Evolutionary conservation across 352 stramenopile genomes (phyloP).

Genomic region (Globisporangium cystogenes): DNA sequence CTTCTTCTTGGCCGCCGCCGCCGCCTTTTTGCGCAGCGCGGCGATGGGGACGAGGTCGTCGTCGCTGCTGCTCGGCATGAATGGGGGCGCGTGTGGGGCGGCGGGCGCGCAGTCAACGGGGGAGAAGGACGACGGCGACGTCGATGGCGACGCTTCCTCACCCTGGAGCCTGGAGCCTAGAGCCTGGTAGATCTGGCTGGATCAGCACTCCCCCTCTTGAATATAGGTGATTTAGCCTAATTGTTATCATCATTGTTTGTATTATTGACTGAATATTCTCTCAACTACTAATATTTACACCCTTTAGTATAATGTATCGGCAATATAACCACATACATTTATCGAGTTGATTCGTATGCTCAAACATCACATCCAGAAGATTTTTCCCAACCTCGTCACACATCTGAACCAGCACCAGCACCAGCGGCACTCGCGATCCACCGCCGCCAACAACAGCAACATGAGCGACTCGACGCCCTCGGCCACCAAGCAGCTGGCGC

Average conservation of each 20-base stretch:
- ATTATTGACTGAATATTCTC: too few relatives aligned
- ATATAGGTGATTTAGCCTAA: too few relatives aligned
- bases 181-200: slow-evolving; percentile 1
- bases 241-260: too few relatives aligned
- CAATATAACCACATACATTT: background rate
- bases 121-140: background rate
- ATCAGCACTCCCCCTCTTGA: too few relatives aligned
- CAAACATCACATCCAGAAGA: slow-evolving; percentile 5
- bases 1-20: slow-evolving; percentile 15
- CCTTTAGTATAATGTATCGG: too few relatives aligned
- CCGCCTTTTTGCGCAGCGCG: slow-evolving; percentile 49
- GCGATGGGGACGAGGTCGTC: slow-evolving; percentile 74
- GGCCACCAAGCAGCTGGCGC: slow-evolving; percentile 48
- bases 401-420: too few relatives aligned
- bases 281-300: too few relatives aligned
- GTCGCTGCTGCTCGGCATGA: slow-evolving; percentile 63
- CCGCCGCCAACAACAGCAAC: too few relatives aligned
- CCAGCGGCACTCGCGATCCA: too few relatives aligned
- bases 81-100: slow-evolving; percentile 14
- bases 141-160: background rate
- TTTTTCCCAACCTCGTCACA: slow-evolving; percentile 6
- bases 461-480: slow-evolving; percentile 14
- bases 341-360: background rate
- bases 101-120: background rate
- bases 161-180: background rate